Conservation (phyloP, 1,284 basidiomycete genomes). For the Microbotryum scabiosae region DNA sequence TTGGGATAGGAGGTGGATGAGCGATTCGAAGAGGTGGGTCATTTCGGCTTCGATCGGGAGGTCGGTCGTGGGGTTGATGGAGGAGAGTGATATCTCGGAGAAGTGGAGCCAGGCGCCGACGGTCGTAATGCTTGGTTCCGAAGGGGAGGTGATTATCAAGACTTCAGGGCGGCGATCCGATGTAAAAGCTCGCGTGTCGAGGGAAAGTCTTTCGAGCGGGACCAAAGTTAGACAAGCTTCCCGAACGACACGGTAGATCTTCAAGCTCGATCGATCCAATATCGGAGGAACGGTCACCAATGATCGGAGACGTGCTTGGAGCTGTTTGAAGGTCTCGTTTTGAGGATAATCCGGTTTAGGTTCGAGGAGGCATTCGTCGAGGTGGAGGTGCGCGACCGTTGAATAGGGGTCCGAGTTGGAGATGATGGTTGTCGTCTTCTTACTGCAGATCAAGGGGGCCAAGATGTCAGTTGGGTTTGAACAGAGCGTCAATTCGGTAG, state of each 20-base stretch:
- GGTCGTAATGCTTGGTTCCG: background rate
- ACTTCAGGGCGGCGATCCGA: no score
- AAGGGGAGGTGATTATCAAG: background rate
- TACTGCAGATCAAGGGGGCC: background rate
- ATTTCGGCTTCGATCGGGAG: background rate
- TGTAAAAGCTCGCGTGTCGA: no score
- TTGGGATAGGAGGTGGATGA: slow-evolving; percentile 47
- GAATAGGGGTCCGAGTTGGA: slow-evolving; percentile 31
- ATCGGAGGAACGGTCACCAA: background rate
- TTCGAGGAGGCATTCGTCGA: slow-evolving; percentile 58
- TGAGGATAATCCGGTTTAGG: slow-evolving; percentile 22
- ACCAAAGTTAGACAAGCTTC: background rate
- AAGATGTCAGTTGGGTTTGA: no score
- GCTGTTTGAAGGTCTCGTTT: slow-evolving; percentile 7
- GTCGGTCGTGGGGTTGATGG: background rate
- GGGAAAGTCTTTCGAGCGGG: no score
- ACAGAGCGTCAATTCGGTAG: no score
- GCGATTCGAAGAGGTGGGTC: background rate
- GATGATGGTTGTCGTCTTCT: slow-evolving; percentile 13
- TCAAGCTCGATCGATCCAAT: background rate
- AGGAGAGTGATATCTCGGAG: slow-evolving; percentile 1
- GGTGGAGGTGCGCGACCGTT: slow-evolving; percentile 73
- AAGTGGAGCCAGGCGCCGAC: slow-evolving; percentile 17
- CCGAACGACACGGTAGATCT: background rate
- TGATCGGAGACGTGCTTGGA: background rate